phyloP scores from a whole-genome alignment of 1,284 basidiomycete genomes.

The Coniferiporia weirii region DNA sequence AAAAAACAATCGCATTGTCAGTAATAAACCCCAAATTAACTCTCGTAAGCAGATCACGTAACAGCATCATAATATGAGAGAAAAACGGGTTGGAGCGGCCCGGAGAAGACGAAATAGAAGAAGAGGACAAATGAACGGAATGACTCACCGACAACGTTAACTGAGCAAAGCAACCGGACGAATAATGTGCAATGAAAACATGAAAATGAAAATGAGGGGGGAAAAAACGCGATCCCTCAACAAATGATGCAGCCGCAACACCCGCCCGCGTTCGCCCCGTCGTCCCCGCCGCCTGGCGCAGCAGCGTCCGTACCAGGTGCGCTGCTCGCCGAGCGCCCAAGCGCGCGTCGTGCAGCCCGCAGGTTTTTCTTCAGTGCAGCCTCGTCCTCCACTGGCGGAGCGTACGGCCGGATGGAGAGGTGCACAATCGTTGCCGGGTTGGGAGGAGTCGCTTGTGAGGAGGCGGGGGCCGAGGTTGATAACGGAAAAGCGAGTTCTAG shows the following conservation, averaged over 20 bases:
- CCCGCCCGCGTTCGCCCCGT: conserved; percentile 22
- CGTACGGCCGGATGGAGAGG: conserved; percentile 68
- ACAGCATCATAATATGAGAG: too few relatives aligned
- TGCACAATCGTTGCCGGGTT: conserved; percentile 67
- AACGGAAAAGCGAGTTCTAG: conserved; percentile 13
- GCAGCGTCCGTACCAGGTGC: background rate
- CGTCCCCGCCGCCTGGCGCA: conserved; percentile 18
- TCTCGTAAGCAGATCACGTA: too few relatives aligned
- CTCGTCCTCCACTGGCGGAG: conserved; percentile 47
- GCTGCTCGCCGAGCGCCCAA: background rate
- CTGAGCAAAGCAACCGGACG: background rate
- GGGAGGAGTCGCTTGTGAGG: conserved; percentile 25
- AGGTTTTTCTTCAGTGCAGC: conserved; percentile 46
- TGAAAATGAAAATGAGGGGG: background rate
- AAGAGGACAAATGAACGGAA: background rate
- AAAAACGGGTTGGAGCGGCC: too few relatives aligned
- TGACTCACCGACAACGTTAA: background rate
- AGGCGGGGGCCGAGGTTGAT: conserved; percentile 6
- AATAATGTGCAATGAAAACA: background rate
- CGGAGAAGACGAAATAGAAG: too few relatives aligned
- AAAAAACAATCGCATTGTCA: too few relatives aligned
- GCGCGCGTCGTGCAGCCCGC: conserved; percentile 5
- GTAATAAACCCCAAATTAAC: too few relatives aligned
- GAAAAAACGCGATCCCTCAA: conserved; percentile 17
- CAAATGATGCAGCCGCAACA: conserved; percentile 39